These are phyloP conservation scores for Asterionellopsis glacialis DNA, from an alignment of 108 stramenopile genomes.

Conservation along the genomic window DNA sequence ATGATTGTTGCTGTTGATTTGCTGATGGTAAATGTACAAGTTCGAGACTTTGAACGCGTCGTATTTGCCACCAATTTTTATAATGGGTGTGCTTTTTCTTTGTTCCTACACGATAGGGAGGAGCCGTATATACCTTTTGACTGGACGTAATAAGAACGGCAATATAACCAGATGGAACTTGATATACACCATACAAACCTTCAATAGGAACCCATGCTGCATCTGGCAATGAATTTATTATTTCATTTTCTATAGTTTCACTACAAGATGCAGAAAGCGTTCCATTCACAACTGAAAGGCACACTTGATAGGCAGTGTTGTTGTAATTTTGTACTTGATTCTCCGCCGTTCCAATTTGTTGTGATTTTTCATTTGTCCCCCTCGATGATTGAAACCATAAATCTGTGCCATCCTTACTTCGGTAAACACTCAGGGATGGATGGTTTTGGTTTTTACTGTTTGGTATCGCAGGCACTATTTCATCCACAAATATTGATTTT, in stretches of 20 bases:
- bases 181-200: conserved; percentile 78
- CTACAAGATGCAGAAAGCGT: not conserved
- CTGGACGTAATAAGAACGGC: conserved; percentile 56
- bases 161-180: conserved; percentile 60
- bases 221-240: not conserved
- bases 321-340: not conserved
- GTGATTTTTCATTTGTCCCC: not conserved
- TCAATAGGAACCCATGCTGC: conserved; percentile 44
- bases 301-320: no score
- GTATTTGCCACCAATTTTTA: conserved; percentile 41
- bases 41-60: conserved; percentile 50
- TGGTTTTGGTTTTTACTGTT: not conserved
- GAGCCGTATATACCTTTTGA: conserved; percentile 50
- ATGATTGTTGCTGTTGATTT: not conserved
- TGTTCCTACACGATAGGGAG: conserved; percentile 7
- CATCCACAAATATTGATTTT: conserved; percentile 12
- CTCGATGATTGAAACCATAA: not conserved
- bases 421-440: not conserved
- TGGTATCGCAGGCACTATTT: not conserved
- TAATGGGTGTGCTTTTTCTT: no score
- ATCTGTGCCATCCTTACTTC: not conserved
- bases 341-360: not conserved
- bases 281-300: conserved; percentile 3
- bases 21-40: conserved; percentile 44
- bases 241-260: no score